These are phyloP conservation scores for Lepidium aucheri DNA, from an alignment of 345 rosid genomes.

Conservation along the genomic window DNA sequence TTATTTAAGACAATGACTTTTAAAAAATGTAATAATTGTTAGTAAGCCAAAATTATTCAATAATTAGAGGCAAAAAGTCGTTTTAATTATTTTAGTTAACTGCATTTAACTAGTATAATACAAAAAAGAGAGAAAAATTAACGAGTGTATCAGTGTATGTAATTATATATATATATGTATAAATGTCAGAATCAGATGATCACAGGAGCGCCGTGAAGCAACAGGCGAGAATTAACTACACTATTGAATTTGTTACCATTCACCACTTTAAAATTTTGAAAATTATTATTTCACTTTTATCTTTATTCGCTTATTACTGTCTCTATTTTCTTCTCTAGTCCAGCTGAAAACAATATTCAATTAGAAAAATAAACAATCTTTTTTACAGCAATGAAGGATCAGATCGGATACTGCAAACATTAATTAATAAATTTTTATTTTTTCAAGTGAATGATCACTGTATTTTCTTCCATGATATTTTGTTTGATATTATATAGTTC, in stretches of 20 bases:
- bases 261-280: background rate
- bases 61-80: background rate
- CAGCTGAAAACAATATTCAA: background rate
- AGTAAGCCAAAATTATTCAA: background rate
- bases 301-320: background rate
- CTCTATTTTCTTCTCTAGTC: background rate
- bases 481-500: background rate
- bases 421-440: background rate
- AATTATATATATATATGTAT: no score
- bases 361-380: background rate
- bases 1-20: background rate
- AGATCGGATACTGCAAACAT: background rate
- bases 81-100: background rate
- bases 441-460: constrained; percentile 21
- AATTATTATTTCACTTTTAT: background rate
- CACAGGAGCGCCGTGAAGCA: constrained; percentile 30
- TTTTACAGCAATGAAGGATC: constrained; percentile 19
- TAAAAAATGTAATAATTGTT: no score
- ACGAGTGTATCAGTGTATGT: constrained; percentile 19
- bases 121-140: background rate
- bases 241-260: constrained; percentile 9
- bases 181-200: background rate
- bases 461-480: constrained; percentile 1
- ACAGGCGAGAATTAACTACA: constrained; percentile 25
- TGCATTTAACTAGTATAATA: no score